These are phyloP conservation scores for Vitellaria paradoxa DNA, from an alignment of 179 eudicot genomes.

Conservation along the genomic window DNA sequence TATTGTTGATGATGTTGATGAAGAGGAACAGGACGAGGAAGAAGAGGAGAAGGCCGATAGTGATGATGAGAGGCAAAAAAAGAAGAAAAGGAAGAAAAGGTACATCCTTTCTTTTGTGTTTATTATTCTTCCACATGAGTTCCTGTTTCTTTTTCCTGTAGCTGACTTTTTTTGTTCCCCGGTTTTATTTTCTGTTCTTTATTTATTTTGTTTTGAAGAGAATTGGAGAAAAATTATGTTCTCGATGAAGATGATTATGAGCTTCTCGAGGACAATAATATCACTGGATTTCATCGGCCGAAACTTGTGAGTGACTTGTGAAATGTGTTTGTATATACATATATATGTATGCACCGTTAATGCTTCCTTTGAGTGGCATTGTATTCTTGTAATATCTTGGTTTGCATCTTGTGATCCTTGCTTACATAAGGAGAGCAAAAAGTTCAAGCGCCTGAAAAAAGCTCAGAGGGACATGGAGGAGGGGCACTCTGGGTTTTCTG, in stretches of 20 bases:
- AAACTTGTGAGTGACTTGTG: constrained; percentile 43
- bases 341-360: neutral
- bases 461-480: constrained; percentile 63
- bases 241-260: constrained; percentile 96
- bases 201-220: constrained; percentile 33
- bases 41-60: constrained; percentile 54
- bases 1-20: constrained; percentile 83
- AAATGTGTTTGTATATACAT: neutral
- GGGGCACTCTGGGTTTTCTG: constrained; percentile 64
- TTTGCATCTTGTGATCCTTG: neutral
- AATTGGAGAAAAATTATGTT: constrained; percentile 55
- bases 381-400: neutral
- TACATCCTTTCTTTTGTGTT: constrained; percentile 7
- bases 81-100: constrained; percentile 84
- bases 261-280: constrained; percentile 79
- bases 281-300: constrained; percentile 67
- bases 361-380: neutral
- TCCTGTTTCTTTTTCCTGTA: neutral
- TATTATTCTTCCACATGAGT: neutral
- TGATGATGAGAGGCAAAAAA: constrained; percentile 71
- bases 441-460: constrained; percentile 90
- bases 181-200: too few relatives aligned
- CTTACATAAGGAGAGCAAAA: constrained; percentile 60
- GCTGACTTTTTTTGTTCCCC: too few relatives aligned
- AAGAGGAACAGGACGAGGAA: constrained; percentile 70